Evolutionary conservation across 2,329 filamentous ascomycete species (phyloP).

Genomic region (Fusarium phyllophilum): DNA sequence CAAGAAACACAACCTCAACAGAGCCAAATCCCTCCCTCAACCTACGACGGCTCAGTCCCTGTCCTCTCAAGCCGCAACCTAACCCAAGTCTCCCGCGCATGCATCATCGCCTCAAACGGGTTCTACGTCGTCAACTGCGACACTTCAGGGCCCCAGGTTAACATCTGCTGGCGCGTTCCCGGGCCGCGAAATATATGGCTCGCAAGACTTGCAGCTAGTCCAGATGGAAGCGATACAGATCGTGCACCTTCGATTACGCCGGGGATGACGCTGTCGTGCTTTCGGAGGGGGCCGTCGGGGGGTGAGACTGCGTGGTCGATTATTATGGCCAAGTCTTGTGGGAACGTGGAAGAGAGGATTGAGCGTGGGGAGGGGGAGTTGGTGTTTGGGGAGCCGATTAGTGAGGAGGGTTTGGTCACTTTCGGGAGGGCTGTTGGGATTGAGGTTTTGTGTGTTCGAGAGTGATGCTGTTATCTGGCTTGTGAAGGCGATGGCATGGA

Average conservation of each 20-base stretch:
- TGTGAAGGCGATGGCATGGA: background rate
- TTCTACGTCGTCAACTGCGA: background rate
- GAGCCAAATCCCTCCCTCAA: background rate
- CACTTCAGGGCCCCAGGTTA: fast-evolving
- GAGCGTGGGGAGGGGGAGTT: background rate
- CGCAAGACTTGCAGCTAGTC: background rate
- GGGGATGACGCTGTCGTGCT: background rate
- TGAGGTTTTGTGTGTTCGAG: background rate
- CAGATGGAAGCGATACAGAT: background rate
- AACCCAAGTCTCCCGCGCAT: background rate
- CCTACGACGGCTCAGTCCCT: background rate
- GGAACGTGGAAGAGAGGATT: background rate
- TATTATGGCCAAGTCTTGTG: background rate
- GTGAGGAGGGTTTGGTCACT: background rate
- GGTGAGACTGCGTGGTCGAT: background rate
- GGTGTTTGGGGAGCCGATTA: background rate
- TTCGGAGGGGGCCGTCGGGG: fast-evolving
- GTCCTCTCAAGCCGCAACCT: background rate
- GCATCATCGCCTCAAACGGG: background rate
- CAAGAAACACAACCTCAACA: background rate
- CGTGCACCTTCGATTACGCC: fast-evolving
- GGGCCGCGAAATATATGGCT: background rate
- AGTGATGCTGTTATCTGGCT: too few relatives aligned
- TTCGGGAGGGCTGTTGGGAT: background rate
- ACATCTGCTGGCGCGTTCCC: background rate